phyloP scores from a whole-genome alignment of 2,329 filamentous ascomycete species.

The Cercospora janseana region DNA sequence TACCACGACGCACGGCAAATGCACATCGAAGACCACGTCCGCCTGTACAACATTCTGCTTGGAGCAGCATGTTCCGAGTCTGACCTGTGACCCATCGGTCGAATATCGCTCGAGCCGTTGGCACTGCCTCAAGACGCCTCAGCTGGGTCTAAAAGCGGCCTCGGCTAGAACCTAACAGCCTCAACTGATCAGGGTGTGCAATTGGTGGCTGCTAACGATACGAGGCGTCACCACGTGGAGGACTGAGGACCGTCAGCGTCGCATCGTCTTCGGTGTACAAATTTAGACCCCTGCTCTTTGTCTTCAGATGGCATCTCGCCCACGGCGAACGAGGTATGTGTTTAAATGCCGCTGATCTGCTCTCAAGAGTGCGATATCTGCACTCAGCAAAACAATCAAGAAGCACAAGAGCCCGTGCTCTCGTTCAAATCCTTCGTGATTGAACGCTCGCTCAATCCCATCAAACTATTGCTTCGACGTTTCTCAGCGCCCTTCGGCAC shows the following conservation, averaged over 20 bases:
- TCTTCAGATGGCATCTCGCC: neutral
- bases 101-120: neutral
- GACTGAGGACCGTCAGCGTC: neutral
- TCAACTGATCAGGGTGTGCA: neutral
- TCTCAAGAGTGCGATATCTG: neutral
- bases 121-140: slow-evolving; percentile 3
- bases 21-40: neutral
- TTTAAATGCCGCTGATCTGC: neutral
- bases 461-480: too few species aligned
- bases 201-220: neutral
- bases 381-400: too few species aligned
- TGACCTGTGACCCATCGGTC: neutral
- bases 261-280: slow-evolving; percentile 3
- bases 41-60: too few species aligned
- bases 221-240: neutral
- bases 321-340: neutral
- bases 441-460: too few species aligned
- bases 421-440: too few species aligned
- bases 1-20: too few species aligned
- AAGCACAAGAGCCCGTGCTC: too few species aligned
- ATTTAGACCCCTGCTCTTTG: slow-evolving; percentile 4
- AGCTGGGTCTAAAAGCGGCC: neutral
- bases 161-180: neutral
- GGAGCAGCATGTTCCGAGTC: neutral
- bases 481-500: neutral